Base-by-base conservation (phyloP, 2,329 filamentous ascomycete species). In the Fusarium sublunatum region DNA sequence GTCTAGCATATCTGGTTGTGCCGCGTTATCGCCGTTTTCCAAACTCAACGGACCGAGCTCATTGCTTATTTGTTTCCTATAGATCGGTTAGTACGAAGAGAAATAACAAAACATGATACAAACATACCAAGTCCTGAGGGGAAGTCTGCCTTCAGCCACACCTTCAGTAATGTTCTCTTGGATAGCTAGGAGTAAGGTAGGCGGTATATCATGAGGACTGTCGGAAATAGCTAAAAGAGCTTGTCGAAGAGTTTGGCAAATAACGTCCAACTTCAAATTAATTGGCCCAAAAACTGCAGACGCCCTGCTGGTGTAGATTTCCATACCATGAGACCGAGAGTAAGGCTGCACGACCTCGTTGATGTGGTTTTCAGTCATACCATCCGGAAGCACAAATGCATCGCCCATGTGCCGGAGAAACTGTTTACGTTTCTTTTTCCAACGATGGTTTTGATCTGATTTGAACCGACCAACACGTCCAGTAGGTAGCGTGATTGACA, bases 351-450 rank as follows among this genome's bases (percentile, higher is more conserved):
- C 67, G 31, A 72, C 40, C 5, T 47, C 41, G 11, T 70, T 61
- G 13, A 74, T 36, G 6, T 71, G 64, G 2, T 63, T 59, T 6
- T 75, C 72, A 10, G 67, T 66, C 57, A 77, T 65, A 6, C 67
- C 67, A 43, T 79, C 77, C 2, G 77, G 76, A 11, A 79, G 62
- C n/a, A 78, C 72, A 54, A 79, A 78, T 2, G 72, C 63, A 6
- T 64, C 63, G 9, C 61, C 68, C 42, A 77, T 70, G 25, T 74
- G 69, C 3, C 58, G 68, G 22, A 76, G 52, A 29, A 75, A 69
- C 3, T 59, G 54, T 15, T 57, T 72, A 13, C 75, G 70, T 32
- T 69, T 72, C 34, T 61, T 74, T 24, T 59, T 74, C 69, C 71
- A 73, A 2, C 68, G 67, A 11, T 58, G 66, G 7, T 63, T 58